Conservation (phyloP, 192 early-diverging fungal genomes). For the Phycomyces blakesleeanus region DNA sequence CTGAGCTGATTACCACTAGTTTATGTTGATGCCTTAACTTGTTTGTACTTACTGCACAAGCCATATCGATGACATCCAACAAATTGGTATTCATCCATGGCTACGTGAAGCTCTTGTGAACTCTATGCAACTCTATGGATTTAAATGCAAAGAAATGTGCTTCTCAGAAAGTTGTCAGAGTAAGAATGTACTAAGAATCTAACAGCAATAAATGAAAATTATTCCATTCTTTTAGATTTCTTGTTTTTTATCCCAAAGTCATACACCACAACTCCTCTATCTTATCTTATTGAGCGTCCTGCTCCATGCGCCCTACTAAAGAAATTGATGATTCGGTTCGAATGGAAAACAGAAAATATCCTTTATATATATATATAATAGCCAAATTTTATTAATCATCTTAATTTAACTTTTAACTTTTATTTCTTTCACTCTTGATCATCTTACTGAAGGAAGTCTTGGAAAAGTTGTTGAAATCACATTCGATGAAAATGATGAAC, state of each 20-base stretch:
- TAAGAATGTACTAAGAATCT: not conserved
- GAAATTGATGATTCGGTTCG: not conserved
- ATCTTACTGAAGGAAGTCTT: not conserved
- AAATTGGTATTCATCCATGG: not conserved
- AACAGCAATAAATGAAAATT: not conserved
- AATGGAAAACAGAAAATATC: slow-evolving; percentile 1
- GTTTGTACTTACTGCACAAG: not conserved
- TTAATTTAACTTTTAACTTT: too few relatives aligned
- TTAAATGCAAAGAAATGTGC: not conserved
- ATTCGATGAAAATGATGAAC: not conserved
- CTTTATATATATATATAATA: not conserved
- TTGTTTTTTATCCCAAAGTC: not conserved
- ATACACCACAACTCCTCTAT: not conserved
- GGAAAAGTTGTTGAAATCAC: not conserved
- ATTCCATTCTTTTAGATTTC: not conserved
- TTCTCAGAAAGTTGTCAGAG: not conserved
- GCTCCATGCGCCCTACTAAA: not conserved
- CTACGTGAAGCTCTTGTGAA: not conserved
- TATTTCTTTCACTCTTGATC: not conserved
- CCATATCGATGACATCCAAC: not conserved
- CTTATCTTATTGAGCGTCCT: not conserved
- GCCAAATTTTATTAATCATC: not conserved
- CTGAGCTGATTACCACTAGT: not conserved
- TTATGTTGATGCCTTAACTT: not conserved
- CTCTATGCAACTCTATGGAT: not conserved